These are phyloP conservation scores for Letharia columbiana DNA, from an alignment of 495 filamentous ascomycete species.

Conservation along the genomic window DNA sequence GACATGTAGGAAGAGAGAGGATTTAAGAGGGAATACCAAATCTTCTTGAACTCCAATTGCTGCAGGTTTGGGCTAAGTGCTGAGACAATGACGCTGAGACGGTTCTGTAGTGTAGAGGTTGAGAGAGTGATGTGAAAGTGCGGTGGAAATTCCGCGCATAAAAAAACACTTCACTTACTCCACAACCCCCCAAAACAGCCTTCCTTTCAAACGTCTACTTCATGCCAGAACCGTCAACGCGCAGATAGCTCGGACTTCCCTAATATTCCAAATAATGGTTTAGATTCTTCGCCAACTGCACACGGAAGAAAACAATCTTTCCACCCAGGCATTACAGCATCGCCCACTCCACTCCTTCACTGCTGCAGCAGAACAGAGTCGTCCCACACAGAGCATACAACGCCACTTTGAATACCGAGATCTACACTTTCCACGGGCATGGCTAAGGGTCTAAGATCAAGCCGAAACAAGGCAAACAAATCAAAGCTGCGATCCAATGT, in stretches of 20 bases:
- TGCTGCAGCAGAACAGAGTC: background rate
- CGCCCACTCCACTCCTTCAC: background rate
- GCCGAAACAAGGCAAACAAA: conserved; percentile 68
- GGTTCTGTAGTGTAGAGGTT: background rate
- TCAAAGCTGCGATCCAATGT: conserved; percentile 63
- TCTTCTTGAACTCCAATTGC: background rate
- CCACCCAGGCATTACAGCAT: background rate
- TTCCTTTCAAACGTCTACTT: background rate
- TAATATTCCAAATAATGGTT: background rate
- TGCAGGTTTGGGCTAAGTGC: background rate
- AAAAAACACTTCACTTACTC: background rate
- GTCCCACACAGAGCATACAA: background rate
- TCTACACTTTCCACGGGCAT: conserved; percentile 35
- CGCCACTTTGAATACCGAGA: background rate
- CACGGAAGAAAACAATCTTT: background rate
- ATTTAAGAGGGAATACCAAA: background rate
- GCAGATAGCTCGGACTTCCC: background rate
- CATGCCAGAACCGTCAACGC: accelerated
- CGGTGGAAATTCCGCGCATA: background rate
- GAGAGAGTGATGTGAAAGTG: background rate
- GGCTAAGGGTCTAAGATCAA: conserved; percentile 75
- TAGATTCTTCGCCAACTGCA: background rate
- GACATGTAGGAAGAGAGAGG: background rate
- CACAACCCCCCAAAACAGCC: background rate
- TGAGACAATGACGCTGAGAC: background rate